Base-by-base conservation (phyloP, 2,329 filamentous ascomycete species). In the Trichoderma guizhouense region DNA sequence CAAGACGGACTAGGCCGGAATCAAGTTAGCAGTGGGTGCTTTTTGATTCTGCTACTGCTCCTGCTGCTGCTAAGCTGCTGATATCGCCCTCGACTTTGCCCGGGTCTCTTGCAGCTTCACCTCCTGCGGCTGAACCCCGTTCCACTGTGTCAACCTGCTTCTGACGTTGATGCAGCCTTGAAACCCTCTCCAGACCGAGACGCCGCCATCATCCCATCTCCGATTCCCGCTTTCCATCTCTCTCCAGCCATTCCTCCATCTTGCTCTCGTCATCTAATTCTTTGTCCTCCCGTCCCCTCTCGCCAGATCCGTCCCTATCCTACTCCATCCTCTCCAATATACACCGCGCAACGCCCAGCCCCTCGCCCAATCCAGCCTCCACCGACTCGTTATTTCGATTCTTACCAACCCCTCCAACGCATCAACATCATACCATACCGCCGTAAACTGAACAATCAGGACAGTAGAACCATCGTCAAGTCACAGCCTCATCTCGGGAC, bases 121-220 rank as follows among this genome's bases (percentile, higher is more conserved):
- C 77, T 76, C 77, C 78, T 81, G 79, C 80, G 80, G 80, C 79
- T 81, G 78, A 77, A 79, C 78, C 79, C 78, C 75, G 74, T 79
- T 78, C 78, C 77, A 77, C 75, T 78, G 80, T 80, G 78, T 61
- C 62, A 71, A 68, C 55, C 51, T 81, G 53, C 69, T 82, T 81
- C 79, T 82, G 77, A 82, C 78, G 78, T 79, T 80, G 76, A 72
- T 51, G 58, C 71, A 72, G 58, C 71, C 66, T 69, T 72, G 71
- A 72, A 69, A 72, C 65, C 60, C 63, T 70, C 65, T 70, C 70
- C 70, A 72, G 80, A 79, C 78, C 79, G 79, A 79, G 77, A 77
- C 66, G 73, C 73, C 74, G 47, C 72, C 73, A 75, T 72, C 76
- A 76, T 65, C 61, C 65, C 70, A 72, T 69, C 64, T 65, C 32